phyloP scores from a whole-genome alignment of 768 basidiomycete genomes.

The Calocybe cyanea region DNA sequence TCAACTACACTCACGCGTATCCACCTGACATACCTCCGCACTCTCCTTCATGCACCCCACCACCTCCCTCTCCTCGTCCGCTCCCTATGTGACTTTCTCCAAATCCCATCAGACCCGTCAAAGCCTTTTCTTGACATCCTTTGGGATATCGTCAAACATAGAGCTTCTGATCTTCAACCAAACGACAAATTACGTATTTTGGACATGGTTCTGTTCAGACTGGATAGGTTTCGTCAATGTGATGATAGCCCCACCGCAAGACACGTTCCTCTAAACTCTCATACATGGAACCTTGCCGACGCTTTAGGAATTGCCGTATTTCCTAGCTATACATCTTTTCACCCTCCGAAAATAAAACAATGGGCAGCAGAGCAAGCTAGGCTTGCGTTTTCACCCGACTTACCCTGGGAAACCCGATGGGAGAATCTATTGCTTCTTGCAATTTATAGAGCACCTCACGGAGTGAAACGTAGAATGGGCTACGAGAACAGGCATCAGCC shows the following conservation, averaged over 20 bases:
- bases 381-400: constrained; percentile 25
- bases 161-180: constrained; percentile 21
- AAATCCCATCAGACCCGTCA: constrained; percentile 27
- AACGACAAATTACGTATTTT: constrained; percentile 30
- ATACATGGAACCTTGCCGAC: constrained; percentile 14
- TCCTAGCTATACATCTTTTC: constrained; percentile 15
- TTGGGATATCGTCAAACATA: constrained; percentile 32
- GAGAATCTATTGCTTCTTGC: constrained; percentile 36
- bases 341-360: constrained; percentile 9
- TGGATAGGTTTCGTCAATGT: no score
- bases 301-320: constrained; percentile 23
- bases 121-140: constrained; percentile 35
- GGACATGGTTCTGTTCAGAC: constrained; percentile 31
- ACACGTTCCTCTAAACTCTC: no score
- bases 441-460: constrained; percentile 17
- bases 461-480: constrained; percentile 1
- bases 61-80: constrained; percentile 27
- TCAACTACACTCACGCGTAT: constrained; percentile 35
- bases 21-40: constrained; percentile 44
- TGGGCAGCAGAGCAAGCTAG: constrained; percentile 25
- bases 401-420: constrained; percentile 37
- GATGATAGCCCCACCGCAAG: no score
- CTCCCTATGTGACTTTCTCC: constrained; percentile 34
- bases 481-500: not conserved
- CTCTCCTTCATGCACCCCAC: constrained; percentile 30